Base-by-base conservation (phyloP, 176 grass and related monocot species). In the Ensete glaucum region DNA sequence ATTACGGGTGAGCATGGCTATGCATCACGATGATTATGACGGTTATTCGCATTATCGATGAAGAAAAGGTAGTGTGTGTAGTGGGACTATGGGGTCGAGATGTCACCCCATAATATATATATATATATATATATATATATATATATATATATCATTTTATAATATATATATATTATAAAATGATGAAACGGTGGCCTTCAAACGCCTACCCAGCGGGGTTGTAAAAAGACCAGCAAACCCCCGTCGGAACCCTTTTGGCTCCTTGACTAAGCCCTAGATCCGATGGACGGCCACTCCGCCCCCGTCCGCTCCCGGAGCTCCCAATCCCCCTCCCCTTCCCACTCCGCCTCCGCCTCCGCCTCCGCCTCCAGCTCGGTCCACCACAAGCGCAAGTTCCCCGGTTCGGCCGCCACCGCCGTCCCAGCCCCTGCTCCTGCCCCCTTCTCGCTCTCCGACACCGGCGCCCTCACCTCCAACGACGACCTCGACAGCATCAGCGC, bases 361-460 rank as follows among this genome's bases (percentile, higher is more conserved):
- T 95, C 96, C 51, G 91, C 89, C 60, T 92, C 90, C 14, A 88
- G 84, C 2, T 81, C 83, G 48, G 82, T 87, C 79, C 88, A 96
- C 56, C 89, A 89, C 69, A 99, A 99, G 84, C 76, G 96, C 81
- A 99, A 99, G 91, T 90, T 94, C 72, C 84, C 84, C 15, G 49
- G 78, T 11, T 55, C 60, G 11, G 13, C 57, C 14, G 22, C 78
- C 22, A 9, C 69, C 14, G 12, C 78, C 11, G 57, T 56, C 17
- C 22, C 78, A 0, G 25, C 71, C 2, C 20, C 71, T 3, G 29
- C 57, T 4, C 55, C 78, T 3, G 69, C 57, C 29, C 86, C 79
- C 8, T 85, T 88, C 49, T 87, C 87, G 29, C 84, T 93, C 60
- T 93, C 87, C 54, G 90, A 93, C 71, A 85, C 90, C 70, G 85